Evolutionary conservation across 257 asterid species (phyloP), one percentile per base, ranked within the genome.

Genomic region (Gentiana straminea): DNA sequence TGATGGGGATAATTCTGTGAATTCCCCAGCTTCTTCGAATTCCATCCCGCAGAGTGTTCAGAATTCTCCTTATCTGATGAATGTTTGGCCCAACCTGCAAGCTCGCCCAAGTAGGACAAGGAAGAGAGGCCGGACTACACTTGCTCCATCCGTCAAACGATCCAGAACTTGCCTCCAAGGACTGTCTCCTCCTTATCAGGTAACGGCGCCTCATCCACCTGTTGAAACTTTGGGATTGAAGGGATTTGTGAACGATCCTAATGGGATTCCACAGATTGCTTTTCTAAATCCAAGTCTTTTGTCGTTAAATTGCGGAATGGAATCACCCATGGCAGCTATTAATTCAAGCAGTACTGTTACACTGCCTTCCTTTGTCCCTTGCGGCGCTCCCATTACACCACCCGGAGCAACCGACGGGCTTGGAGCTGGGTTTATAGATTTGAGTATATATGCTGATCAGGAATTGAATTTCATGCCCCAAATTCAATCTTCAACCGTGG

Each of bases 41-140:
- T 47, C 51, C 33, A 32, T 83, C 13, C 88, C 94, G 4, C 68
- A 63, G 56, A 80, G 77, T 34, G 79, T 86, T 10, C 55, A 76
- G 15, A 81, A 75, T 24, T 84, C 96, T 7, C 85, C 98, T 33
- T 86, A 78, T 57, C 45, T 86, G 33, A 70, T 85, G 51, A 79
- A 67, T 62, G 86, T 87, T 5, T 87, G 96, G 98, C 78, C 86
- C 45, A 73, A 91, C 1, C 79, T 84, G 59, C 98, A 87, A 67
- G 89, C 95, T 15, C 72, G 96, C 47, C 98, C 98, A 1, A 91
- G 95, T 1, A 51, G 95, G 12, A 86, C 95, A 0, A 60, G 95
- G 52, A 87, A 87, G 79, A 77, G 96, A 11, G 94, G 89, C 33
- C 80, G 96, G 43, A 49, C 84, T 8, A 78, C 91, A 0, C 77